Percentiles rank a stretch among this genome's conserved stretches.
These are phyloP conservation scores for Ascochyta koolunga DNA, from an alignment of 2,329 filamentous ascomycete species.

Conservation along the genomic window DNA sequence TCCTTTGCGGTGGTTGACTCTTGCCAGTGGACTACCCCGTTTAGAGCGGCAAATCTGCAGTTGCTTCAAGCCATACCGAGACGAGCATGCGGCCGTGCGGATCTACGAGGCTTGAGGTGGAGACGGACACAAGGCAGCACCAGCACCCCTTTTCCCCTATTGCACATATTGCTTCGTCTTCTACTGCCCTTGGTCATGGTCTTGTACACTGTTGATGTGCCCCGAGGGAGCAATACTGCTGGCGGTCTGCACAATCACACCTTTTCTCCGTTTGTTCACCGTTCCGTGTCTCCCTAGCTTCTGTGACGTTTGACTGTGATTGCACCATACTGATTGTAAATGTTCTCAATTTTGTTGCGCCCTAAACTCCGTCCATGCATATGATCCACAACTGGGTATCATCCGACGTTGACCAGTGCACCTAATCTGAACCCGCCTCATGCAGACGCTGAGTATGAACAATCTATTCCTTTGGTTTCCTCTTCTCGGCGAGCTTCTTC, in stretches of 20 bases:
- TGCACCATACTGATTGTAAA: not conserved
- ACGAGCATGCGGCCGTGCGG: constrained; percentile 27
- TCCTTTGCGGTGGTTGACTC: constrained; percentile 43
- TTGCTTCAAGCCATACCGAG: constrained; percentile 19
- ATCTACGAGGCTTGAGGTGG: constrained; percentile 17
- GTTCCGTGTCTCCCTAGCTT: not conserved
- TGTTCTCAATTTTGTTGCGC: not conserved
- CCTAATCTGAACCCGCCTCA: not conserved
- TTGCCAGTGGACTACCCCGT: constrained; percentile 32
- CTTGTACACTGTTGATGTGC: constrained; percentile 41
- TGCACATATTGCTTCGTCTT: constrained; percentile 36
- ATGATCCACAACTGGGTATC: constrained; percentile 18
- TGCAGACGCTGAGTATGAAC: not conserved
- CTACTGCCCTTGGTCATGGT: constrained; percentile 33
- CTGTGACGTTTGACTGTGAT: not conserved
- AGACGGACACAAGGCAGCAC: constrained; percentile 25
- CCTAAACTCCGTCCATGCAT: constrained; percentile 18
- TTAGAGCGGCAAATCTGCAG: constrained; percentile 21
- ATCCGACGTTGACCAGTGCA: not conserved
- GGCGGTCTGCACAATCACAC: constrained; percentile 16
- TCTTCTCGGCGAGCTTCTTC: constrained; percentile 69
- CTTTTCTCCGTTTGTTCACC: constrained; percentile 6
- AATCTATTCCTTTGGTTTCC: constrained; percentile 45
- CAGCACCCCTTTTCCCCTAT: constrained; percentile 24
- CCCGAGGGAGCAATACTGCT: constrained; percentile 39